Conservation (phyloP, 2,329 filamentous ascomycete species). For the Sporothrix mexicana region DNA sequence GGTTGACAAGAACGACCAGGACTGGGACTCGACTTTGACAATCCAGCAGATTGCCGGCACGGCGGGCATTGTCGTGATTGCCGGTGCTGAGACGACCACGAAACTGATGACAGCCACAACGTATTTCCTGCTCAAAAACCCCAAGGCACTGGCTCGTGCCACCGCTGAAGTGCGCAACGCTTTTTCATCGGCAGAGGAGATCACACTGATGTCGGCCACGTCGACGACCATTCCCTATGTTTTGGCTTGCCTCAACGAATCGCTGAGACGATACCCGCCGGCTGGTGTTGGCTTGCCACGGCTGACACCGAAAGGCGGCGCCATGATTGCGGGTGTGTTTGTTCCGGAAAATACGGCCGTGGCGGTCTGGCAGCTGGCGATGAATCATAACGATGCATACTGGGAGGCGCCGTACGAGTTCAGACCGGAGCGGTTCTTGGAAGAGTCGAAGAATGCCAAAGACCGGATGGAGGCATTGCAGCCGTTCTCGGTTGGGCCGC, state of each 20-base stretch:
- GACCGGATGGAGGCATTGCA: slow-evolving; percentile 13
- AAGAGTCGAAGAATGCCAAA: not conserved
- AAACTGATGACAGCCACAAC: slow-evolving; percentile 14
- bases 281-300: not conserved
- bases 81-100: not conserved
- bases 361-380: slow-evolving; percentile 12
- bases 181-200: slow-evolving; percentile 7
- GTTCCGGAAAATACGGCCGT: not conserved
- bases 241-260: slow-evolving; percentile 19
- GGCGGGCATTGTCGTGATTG: not conserved
- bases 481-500: slow-evolving; percentile 15
- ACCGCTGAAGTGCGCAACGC: slow-evolving; percentile 10
- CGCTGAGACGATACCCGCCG: slow-evolving; percentile 13
- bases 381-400: not conserved
- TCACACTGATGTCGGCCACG: not conserved
- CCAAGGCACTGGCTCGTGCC: not conserved
- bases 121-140: slow-evolving; percentile 6
- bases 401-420: slow-evolving; percentile 19
- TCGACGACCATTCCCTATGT: not conserved
- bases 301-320: not conserved
- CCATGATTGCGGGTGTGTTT: slow-evolving; percentile 18
- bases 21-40: slow-evolving; percentile 1
- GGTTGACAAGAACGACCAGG: slow-evolving; percentile 4
- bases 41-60: slow-evolving; percentile 9
- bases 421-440: not conserved